A percentile compares a stretch with the other conserved stretches of the same genome.
Evolutionary conservation across 106 monocot species (phyloP).

Genomic region (Dioscorea zingiberensis): DNA sequence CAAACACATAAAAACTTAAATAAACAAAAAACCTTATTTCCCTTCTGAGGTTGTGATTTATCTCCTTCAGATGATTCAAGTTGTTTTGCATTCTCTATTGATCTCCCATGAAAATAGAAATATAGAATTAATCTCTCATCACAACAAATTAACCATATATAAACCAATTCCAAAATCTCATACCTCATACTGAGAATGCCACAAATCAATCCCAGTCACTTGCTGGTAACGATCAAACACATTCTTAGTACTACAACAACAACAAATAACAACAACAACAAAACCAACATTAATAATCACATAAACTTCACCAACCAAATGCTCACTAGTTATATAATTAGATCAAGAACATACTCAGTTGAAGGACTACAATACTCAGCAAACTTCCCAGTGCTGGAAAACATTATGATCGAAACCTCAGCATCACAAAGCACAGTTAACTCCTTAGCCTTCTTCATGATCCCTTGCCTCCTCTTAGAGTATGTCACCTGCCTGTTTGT

Average conservation of each 20-base stretch:
- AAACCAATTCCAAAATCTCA: too few relatives aligned
- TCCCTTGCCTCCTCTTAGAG: conserved; percentile 78
- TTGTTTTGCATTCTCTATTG: conserved; percentile 87
- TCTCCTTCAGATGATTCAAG: conserved; percentile 71
- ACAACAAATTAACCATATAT: too few relatives aligned
- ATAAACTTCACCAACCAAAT: not conserved
- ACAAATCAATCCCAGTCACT: conserved; percentile 46
- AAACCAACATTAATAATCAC: too few relatives aligned
- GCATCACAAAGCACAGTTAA: conserved; percentile 90
- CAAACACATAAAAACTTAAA: not conserved
- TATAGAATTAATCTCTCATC: not conserved
- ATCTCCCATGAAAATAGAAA: too few relatives aligned
- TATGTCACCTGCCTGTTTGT: conserved; percentile 94
- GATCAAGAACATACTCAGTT: conserved; percentile 38
- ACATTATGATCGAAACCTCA: conserved; percentile 69
- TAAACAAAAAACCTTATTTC: conserved; percentile 53
- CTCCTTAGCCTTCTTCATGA: conserved; percentile 90
- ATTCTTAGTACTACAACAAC: conserved; percentile 43
- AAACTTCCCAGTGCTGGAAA: conserved; percentile 76
- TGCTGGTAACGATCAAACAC: conserved; percentile 72
- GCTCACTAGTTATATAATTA: too few relatives aligned
- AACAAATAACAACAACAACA: too few relatives aligned
- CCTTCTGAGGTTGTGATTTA: conserved; percentile 66
- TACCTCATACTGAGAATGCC: conserved; percentile 77
- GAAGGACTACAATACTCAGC: conserved; percentile 80